Evolutionary conservation across 306 rosid species (phyloP), one percentile per base, ranked within the genome.

Genomic region (Datisca glomerata): DNA sequence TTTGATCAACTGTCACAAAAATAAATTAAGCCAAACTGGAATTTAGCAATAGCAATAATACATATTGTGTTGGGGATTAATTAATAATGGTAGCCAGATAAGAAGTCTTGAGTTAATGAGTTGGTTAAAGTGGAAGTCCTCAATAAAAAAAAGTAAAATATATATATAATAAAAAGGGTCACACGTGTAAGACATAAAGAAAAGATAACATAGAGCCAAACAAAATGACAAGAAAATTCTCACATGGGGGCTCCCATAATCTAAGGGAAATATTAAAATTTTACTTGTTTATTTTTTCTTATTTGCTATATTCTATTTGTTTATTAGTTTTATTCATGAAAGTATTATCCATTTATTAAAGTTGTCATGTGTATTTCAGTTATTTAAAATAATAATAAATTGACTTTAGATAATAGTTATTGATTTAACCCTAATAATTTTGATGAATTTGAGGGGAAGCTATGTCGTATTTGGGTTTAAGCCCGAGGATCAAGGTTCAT

Each of bases 201-300:
- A 28, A 28, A 28, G 33, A 28, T 28, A 28, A 28, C 33, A 74
- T 48, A 44, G 38, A 40, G 18, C 60, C 52, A 66, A 65, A 47
- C 10, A 25, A 49, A 53, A 64, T 28, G 33, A 8, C 33, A 28
- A 28, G 11, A 28, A 28, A 63, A 28, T 60, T 14, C 33, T 60
- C 92, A 81, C 94, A 78, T 73, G 96, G 89, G 55, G 50, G 22
- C 24, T 29, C 13, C 24, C 33, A 18, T 25, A 31, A 28, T n/a
- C 14, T 1, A 35, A 15, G 29, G 33, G 0, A 28, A 28, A 28
- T 6, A 6, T 6, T 25, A 17, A 7, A 2, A 36, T 35, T 36
- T 0, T 36, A 7, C 2, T 13, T 36, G 0, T 36, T 15, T 1
- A 9, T 8, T 3, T 29, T 29, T 8, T 29, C 6, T 21, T 29